Percentiles rank a stretch among this genome's conserved stretches.
Evolutionary conservation across 129 eudicot species (phyloP).

Genomic region (Pittosporum tobira): DNA sequence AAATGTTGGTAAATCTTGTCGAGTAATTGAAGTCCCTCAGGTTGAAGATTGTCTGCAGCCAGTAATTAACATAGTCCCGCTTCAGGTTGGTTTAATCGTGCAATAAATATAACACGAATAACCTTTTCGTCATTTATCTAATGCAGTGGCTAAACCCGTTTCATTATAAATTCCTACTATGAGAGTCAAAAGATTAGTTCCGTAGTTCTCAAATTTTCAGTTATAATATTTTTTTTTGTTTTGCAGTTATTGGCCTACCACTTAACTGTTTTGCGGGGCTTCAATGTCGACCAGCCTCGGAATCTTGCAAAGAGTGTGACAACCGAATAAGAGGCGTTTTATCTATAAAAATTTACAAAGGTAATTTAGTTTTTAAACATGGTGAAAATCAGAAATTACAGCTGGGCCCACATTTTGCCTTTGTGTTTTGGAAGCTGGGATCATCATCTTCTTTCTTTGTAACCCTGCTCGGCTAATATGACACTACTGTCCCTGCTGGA

Average conservation of each 20-base stretch:
- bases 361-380: too few species aligned
- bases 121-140: background rate
- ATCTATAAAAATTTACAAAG: background rate
- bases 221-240: background rate
- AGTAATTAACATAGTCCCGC: slow-evolving; percentile 87
- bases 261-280: slow-evolving; percentile 70
- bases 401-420: too few species aligned
- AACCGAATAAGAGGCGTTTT: slow-evolving; percentile 36
- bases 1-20: slow-evolving; percentile 59
- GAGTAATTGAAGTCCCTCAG: slow-evolving; percentile 81
- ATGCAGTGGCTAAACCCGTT: too few species aligned
- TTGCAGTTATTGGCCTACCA: slow-evolving; percentile 85
- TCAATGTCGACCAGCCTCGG: slow-evolving; percentile 89
- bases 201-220: background rate
- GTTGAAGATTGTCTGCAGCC: slow-evolving; percentile 97
- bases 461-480: too few species aligned
- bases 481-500: too few species aligned
- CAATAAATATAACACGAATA: background rate
- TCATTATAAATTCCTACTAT: too few species aligned
- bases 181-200: too few species aligned
- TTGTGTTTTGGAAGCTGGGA: too few species aligned
- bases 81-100: slow-evolving; percentile 49
- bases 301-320: slow-evolving; percentile 93
- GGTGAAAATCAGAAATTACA: background rate
- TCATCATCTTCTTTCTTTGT: too few species aligned